A percentile compares a stretch with the other conserved stretches of the same genome.
phyloP scores from a whole-genome alignment of 106 monocot genomes.

The Vanilla planifolia region DNA sequence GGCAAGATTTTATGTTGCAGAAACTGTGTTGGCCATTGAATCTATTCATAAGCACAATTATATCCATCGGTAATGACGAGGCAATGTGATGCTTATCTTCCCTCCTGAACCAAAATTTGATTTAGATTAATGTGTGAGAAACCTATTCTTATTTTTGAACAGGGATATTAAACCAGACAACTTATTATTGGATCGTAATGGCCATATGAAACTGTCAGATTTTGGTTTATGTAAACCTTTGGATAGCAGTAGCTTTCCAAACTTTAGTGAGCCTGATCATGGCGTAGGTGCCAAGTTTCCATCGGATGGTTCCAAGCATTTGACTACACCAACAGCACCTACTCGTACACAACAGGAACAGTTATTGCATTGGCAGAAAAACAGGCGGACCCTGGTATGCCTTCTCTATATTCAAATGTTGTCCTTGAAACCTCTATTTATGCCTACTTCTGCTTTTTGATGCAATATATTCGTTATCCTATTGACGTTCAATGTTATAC shows the following conservation, averaged over 20 bases:
- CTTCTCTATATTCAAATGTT: background rate
- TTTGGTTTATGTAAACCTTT: constrained; percentile 75
- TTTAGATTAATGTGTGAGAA: background rate
- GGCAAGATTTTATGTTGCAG: constrained; percentile 62
- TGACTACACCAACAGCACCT: constrained; percentile 21
- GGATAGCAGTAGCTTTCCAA: constrained; percentile 59
- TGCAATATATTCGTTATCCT: background rate
- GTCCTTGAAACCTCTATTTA: background rate
- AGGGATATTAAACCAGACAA: constrained; percentile 86
- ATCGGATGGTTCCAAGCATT: constrained; percentile 27
- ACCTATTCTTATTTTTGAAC: constrained; percentile 5
- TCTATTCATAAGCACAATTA: constrained; percentile 81
- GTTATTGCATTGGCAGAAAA: constrained; percentile 71
- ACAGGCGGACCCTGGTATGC: constrained; percentile 53
- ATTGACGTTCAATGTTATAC: background rate
- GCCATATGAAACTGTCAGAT: constrained; percentile 88
- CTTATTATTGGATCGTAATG: constrained; percentile 59
- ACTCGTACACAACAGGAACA: constrained; percentile 67
- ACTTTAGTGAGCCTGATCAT: constrained; percentile 43
- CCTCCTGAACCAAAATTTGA: background rate
- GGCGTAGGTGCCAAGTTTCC: constrained; percentile 24
- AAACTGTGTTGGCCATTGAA: constrained; percentile 70
- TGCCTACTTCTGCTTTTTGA: background rate
- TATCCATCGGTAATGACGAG: constrained; percentile 44
- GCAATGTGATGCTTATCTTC: background rate